Evolutionary conservation across 2,329 filamentous ascomycete genomes (phyloP), one percentile per base, ranked within the genome.

Genomic region (Monosporascus ibericus): DNA sequence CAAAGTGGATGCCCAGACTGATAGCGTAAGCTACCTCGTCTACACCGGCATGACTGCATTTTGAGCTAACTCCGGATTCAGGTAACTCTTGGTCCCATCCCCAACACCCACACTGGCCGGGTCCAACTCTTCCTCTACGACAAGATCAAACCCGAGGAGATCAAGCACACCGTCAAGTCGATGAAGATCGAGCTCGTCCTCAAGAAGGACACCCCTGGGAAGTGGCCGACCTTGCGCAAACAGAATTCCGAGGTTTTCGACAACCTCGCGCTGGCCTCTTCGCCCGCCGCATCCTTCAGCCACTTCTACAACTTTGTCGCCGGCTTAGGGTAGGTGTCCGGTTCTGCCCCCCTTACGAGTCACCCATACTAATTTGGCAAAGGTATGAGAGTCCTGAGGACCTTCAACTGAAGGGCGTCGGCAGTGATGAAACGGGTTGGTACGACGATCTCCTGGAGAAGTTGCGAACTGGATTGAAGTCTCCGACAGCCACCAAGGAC

Each of bases 181-280:
- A 90, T 84, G 63, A 96, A 96, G 68, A 78, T 95, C 50, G 91
- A 95, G 68, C 73, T 96, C 38, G 79, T 74, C 11, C 77, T 96
- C 17, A 78, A 77, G 55, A 96, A 96, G 69, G 73, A 77, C 40
- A 75, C 68, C 1, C 69, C 80, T 0, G 86, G 85, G 6, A 92
- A 89, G 65, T 94, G 90, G 90, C 68, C 76, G 25, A 63, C 70
- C 1, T 72, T 88, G 36, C 61, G 62, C 39, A 54, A 49, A 24
- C 44, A 54, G 2, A 81, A 87, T 69, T 71, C 73, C 17, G 66
- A 66, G 5, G 48, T 62, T 27, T 52, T 65, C 22, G 62, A 63
- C 24, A 64, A 62, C 44, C 57, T 66, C 17, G 53, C 56, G 8
- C 40, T 58, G 9, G 51, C 39, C 47, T 51, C 58, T 14, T 56